A percentile compares a stretch with the other conserved stretches of the same genome.
phyloP scores from a whole-genome alignment of 2,329 filamentous ascomycete species.

The Botrytis elliptica region DNA sequence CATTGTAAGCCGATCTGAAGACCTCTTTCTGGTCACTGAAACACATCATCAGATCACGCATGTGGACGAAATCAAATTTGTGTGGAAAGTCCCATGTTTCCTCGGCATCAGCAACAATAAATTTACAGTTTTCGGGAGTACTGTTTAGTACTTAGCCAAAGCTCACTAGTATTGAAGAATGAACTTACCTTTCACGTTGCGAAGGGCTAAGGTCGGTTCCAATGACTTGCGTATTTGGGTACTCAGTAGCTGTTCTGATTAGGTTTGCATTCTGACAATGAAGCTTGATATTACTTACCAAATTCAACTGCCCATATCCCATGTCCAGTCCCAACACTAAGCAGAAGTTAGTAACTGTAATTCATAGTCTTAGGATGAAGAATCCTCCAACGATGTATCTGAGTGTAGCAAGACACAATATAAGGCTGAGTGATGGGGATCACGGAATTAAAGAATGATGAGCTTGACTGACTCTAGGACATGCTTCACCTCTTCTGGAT shows the following conservation, averaged over 20 bases:
- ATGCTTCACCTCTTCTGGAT: conserved; percentile 31
- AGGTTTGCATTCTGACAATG: not conserved
- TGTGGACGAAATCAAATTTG: conserved; percentile 52
- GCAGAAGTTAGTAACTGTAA: not conserved
- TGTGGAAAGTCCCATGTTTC: conserved; percentile 47
- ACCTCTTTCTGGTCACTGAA: conserved; percentile 25
- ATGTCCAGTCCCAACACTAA: conserved; percentile 49
- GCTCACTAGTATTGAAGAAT: not conserved
- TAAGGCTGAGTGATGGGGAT: not conserved
- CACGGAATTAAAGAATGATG: not conserved
- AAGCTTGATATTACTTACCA: conserved; percentile 42
- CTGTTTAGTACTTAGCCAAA: not conserved
- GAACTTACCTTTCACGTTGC: not conserved
- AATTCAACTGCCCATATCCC: conserved; percentile 62
- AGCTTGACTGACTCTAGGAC: conserved; percentile 39
- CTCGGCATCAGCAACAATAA: conserved; percentile 53
- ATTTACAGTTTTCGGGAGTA: conserved; percentile 33
- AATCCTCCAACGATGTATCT: not conserved
- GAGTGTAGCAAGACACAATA: not conserved
- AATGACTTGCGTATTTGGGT: conserved; percentile 10
- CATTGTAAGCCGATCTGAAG: conserved; percentile 19
- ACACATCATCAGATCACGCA: conserved; percentile 21
- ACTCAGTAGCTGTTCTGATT: conserved; percentile 2
- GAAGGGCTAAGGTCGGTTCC: conserved; percentile 13
- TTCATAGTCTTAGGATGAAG: not conserved